phyloP scores from a whole-genome alignment of 352 stramenopile genomes.

The Globisporangium yorkense region DNA sequence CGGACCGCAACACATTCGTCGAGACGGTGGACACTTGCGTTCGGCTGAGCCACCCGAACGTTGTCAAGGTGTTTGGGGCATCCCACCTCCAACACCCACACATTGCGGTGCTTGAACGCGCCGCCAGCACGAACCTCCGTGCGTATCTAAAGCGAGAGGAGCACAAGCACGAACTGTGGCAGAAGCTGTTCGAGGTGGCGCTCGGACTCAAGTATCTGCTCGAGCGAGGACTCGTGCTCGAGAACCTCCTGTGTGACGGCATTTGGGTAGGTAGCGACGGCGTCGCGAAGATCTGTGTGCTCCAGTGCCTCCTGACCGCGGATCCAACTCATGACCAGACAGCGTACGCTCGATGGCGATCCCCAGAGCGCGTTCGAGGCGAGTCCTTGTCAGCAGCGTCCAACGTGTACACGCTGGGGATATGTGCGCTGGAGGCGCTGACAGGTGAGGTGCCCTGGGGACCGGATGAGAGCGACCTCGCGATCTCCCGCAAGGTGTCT shows the following conservation, averaged over 20 bases:
- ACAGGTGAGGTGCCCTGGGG: slow-evolving; percentile 2
- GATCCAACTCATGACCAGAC: neutral
- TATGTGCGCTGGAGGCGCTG: slow-evolving; percentile 2
- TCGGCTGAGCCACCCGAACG: slow-evolving; percentile 26
- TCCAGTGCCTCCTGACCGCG: neutral
- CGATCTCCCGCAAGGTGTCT: neutral
- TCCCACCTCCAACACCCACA: slow-evolving; percentile 11
- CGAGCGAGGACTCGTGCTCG: neutral
- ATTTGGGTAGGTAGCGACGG: slow-evolving; percentile 1
- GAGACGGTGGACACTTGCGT: slow-evolving; percentile 5
- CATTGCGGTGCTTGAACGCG: slow-evolving; percentile 13
- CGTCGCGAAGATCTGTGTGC: slow-evolving; percentile 1
- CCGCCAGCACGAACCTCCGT: slow-evolving; percentile 2
- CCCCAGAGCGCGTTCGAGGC: slow-evolving; percentile 1
- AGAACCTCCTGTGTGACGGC: neutral
- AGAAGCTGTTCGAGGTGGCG: neutral
- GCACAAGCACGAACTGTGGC: neutral
- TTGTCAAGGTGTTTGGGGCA: slow-evolving; percentile 21
- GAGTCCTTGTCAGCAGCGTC: neutral
- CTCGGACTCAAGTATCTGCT: slow-evolving; percentile 4
- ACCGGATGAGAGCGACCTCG: neutral
- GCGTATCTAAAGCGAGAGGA: slow-evolving; percentile 1
- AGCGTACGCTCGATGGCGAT: neutral
- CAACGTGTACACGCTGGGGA: slow-evolving; percentile 6
- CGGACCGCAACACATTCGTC: neutral